Percentiles rank a stretch among this genome's conserved stretches.
These are phyloP conservation scores for Diutina siamensis DNA, from an alignment of 1,139 yeast species.

Conservation along the genomic window DNA sequence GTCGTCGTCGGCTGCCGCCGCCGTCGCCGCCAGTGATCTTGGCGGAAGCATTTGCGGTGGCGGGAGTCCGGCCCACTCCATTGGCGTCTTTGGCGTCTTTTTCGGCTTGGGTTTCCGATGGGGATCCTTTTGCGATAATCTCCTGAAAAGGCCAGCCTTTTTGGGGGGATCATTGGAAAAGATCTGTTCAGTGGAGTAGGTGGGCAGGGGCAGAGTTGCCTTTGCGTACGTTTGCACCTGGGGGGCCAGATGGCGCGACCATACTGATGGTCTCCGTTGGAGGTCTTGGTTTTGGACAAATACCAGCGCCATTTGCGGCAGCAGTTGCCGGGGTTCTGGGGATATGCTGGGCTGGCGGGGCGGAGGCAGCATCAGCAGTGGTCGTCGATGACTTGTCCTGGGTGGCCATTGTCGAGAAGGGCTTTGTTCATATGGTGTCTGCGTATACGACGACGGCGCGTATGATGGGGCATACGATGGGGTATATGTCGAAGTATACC, in stretches of 20 bases:
- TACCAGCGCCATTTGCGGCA: background rate
- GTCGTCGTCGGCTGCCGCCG: too few relatives aligned
- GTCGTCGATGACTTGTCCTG: background rate
- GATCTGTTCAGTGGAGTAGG: background rate
- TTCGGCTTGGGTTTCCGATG: background rate
- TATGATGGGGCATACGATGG: too few relatives aligned
- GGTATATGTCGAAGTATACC: too few relatives aligned
- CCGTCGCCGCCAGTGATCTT: background rate
- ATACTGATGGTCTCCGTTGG: background rate
- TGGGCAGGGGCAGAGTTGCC: background rate
- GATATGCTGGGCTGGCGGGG: background rate
- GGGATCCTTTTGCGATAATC: background rate
- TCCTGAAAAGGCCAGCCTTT: background rate
- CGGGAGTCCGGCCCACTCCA: slow-evolving; percentile 3
- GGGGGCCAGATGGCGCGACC: background rate
- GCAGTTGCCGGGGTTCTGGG: too few relatives aligned
- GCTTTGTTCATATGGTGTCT: too few relatives aligned
- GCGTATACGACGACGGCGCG: too few relatives aligned
- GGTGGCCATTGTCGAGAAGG: background rate
- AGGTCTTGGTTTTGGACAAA: background rate
- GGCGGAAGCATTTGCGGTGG: background rate
- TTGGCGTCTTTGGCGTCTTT: background rate
- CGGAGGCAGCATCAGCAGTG: background rate
- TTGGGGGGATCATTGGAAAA: background rate
- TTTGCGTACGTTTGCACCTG: background rate